Base-by-base conservation (phyloP, 108 stramenopile species). In the Cylindrotheca closterium region DNA sequence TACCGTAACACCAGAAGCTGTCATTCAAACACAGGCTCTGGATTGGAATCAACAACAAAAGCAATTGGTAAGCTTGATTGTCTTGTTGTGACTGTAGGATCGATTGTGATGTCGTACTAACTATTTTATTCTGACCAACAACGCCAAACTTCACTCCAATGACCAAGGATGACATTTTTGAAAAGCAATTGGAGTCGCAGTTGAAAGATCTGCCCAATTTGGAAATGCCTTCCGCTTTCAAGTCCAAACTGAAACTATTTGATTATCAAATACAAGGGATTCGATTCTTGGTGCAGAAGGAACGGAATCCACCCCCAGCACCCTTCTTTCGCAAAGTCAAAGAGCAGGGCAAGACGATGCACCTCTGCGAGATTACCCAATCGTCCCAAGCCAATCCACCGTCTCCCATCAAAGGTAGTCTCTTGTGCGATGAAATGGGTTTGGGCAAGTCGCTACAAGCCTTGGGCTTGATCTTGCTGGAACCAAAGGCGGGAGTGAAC, bases 371-470 rank as follows among this genome's bases (percentile, higher is more conserved):
- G 52, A 72, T 22, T 63, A 64, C 28, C 74, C 60, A 21, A 45
- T 10, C 24, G 19, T 30, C 17, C 31, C 51, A 47, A 80, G 81
- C 10, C 37, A 47, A 26, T 59, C 64, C 5, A 66, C 55, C 55
- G 7, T 2, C 8, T 23, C 12, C 59, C 24, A 4, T 81, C 25
- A 76, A 55, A 18, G 84, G 82, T 4, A 62, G 60, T 51, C 81
- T 88, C 24, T 55, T 88, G 23, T 73, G 72, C 47, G 84, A 85
- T 73, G 70, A 85, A 24, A 85, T 88, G 87, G 84, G 85, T 30
- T 42, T 89, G 33, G 79, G 80, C 7, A 83, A 87, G 67, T 83
- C 80, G 17, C 37, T 86, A 3, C 79, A 81, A 48, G 68, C 80
- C 8, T 60, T 86, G 31, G 73, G 69, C 21, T 59, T 86, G 56